Evolutionary conservation across 768 basidiomycete species (phyloP).

Genomic region (Trametes coccinea): DNA sequence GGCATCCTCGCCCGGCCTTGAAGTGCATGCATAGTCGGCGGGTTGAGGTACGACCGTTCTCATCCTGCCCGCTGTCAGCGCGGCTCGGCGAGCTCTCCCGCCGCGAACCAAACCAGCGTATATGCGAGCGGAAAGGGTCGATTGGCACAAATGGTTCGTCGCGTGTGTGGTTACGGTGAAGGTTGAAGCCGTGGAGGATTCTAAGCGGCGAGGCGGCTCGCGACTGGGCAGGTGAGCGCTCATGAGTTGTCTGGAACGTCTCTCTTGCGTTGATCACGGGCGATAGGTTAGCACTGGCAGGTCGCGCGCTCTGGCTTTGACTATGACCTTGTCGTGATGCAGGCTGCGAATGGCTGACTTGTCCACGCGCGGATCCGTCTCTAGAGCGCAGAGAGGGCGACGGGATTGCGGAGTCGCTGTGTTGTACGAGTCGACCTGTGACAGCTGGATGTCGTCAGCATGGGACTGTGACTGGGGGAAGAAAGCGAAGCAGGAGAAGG

Average conservation of each 20-base stretch:
- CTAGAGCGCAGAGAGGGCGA: constrained; percentile 34
- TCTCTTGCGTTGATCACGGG: constrained; percentile 25
- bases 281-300: constrained; percentile 15
- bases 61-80: constrained; percentile 9
- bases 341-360: constrained; percentile 17
- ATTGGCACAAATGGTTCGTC: constrained; percentile 41
- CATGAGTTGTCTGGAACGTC: constrained; percentile 29
- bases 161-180: constrained; percentile 49
- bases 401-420: constrained; percentile 38
- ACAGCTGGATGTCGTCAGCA: constrained; percentile 25
- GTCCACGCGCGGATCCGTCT: constrained; percentile 18
- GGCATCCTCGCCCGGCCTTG: neutral
- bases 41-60: neutral
- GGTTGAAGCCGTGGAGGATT: constrained; percentile 50
- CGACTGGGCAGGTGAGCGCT: constrained; percentile 38
- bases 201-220: constrained; percentile 59
- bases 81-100: constrained; percentile 15
- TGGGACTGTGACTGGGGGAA: neutral
- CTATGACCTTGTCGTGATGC: constrained; percentile 15
- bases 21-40: neutral
- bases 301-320: constrained; percentile 15
- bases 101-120: constrained; percentile 24
- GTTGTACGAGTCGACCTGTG: constrained; percentile 26
- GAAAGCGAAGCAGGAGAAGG: neutral
- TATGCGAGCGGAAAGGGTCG: constrained; percentile 36